These are phyloP conservation scores for Exophiala phaeomuriformis DNA, from an alignment of 2,329 filamentous ascomycete species.

Conservation along the genomic window DNA sequence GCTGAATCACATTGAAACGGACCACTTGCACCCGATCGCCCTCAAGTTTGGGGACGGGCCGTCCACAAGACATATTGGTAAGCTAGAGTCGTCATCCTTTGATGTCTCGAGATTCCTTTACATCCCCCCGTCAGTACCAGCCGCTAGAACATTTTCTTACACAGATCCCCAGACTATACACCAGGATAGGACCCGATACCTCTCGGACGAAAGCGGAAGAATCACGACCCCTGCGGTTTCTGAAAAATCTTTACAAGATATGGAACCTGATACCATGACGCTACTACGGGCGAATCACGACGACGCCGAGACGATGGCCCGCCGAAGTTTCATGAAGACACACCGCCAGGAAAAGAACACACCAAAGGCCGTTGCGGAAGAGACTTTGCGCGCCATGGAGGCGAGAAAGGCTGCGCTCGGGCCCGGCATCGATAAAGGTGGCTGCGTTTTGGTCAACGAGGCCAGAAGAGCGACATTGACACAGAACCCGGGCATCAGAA, in stretches of 20 bases:
- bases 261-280: conserved; percentile 31
- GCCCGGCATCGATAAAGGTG: conserved; percentile 47
- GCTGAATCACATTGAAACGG: conserved; percentile 45
- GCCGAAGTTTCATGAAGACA: conserved; percentile 38
- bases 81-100: conserved; percentile 31
- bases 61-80: conserved; percentile 49
- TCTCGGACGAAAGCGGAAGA: conserved; percentile 24
- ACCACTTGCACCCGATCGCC: conserved; percentile 49
- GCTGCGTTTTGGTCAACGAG: conserved; percentile 47
- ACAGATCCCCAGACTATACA: conserved; percentile 25
- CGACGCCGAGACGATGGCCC: conserved; percentile 30
- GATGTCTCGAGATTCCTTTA: conserved; percentile 18
- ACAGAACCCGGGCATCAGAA: conserved; percentile 45
- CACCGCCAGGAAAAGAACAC: conserved; percentile 35
- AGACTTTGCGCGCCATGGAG: conserved; percentile 41
- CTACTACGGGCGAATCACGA: conserved; percentile 24
- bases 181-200: conserved; percentile 19
- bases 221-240: conserved; percentile 18
- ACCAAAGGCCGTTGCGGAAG: conserved; percentile 41
- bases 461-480: conserved; percentile 45
- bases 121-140: conserved; percentile 7
- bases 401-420: conserved; percentile 47
- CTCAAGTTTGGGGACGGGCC: conserved; percentile 56
- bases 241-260: conserved; percentile 29
- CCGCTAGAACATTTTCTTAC: conserved; percentile 24